Evolutionary conservation across 2,329 filamentous ascomycete genomes (phyloP).

Genomic region (Knoxdaviesia capensis): DNA sequence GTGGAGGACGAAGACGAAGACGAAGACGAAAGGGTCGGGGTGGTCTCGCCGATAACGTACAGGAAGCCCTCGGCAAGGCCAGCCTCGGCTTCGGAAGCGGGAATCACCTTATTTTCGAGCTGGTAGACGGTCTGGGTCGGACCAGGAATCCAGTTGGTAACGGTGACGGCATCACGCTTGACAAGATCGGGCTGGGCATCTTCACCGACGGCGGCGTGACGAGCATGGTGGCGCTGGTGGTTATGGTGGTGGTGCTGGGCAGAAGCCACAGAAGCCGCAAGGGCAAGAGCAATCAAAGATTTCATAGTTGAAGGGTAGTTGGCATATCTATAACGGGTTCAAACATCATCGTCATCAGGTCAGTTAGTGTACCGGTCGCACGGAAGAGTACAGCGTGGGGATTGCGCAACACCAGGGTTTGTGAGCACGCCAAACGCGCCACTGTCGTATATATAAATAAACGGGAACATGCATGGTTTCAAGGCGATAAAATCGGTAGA

Average conservation of each 20-base stretch:
- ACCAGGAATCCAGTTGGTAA: slow-evolving; percentile 34
- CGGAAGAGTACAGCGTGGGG: no score
- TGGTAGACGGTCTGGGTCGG: slow-evolving; percentile 52
- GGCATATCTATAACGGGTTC: no score
- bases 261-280: slow-evolving; percentile 30
- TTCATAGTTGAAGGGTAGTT: slow-evolving; percentile 20
- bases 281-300: slow-evolving; percentile 24
- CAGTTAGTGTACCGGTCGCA: no score
- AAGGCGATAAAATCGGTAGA: no score
- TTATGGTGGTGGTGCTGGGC: slow-evolving; percentile 41
- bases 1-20: slow-evolving; percentile 17
- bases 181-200: slow-evolving; percentile 28
- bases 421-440: no score
- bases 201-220: no score
- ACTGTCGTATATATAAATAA: no score
- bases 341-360: no score
- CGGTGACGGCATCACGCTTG: slow-evolving; percentile 25
- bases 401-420: no score
- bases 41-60: slow-evolving; percentile 39
- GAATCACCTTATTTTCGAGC: slow-evolving; percentile 43
- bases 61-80: slow-evolving; percentile 55
- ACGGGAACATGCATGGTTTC: no score
- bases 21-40: slow-evolving; percentile 23
- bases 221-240: slow-evolving; percentile 21
- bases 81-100: slow-evolving; percentile 41